A percentile compares a stretch with the other conserved stretches of the same genome.
Conservation (phyloP, 768 basidiomycete genomes). For the Psilocybe sp. region DNA sequence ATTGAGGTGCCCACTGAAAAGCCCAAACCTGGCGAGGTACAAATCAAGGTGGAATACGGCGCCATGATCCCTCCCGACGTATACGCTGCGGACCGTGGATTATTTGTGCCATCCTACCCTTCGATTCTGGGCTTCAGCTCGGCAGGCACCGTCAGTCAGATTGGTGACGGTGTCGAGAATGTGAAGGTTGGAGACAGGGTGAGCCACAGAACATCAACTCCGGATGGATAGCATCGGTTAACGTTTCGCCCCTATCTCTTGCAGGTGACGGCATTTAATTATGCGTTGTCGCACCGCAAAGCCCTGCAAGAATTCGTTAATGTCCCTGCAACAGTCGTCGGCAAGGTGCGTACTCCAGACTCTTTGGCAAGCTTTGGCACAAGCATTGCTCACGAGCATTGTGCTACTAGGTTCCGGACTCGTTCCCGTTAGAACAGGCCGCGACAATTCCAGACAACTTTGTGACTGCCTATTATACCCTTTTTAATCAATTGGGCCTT, state of each 20-base stretch:
- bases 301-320: slow-evolving; percentile 36
- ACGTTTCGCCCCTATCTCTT: neutral
- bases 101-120: slow-evolving; percentile 29
- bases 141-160: slow-evolving; percentile 33
- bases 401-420: slow-evolving; percentile 35
- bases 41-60: slow-evolving; percentile 38
- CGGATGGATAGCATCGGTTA: neutral
- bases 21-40: slow-evolving; percentile 35
- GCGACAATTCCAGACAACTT: slow-evolving; percentile 41
- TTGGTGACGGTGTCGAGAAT: slow-evolving; percentile 31
- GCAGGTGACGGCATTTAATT: slow-evolving; percentile 27
- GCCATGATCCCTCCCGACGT: slow-evolving; percentile 39
- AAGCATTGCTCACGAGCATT: neutral
- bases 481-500: slow-evolving; percentile 36
- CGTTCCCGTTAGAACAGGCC: slow-evolving; percentile 30
- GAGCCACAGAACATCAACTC: slow-evolving; percentile 8
- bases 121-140: slow-evolving; percentile 33
- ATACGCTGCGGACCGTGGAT: slow-evolving; percentile 34
- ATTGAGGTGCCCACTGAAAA: slow-evolving; percentile 31
- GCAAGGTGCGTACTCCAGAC: slow-evolving; percentile 28
- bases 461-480: slow-evolving; percentile 36
- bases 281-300: slow-evolving; percentile 22
- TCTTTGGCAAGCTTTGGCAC: neutral
- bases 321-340: slow-evolving; percentile 24
- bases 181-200: slow-evolving; percentile 39